Percentiles rank a stretch among this genome's conserved stretches.
These are phyloP conservation scores for Jatropha podagrica DNA, from an alignment of 441 rosid genomes.

Conservation along the genomic window DNA sequence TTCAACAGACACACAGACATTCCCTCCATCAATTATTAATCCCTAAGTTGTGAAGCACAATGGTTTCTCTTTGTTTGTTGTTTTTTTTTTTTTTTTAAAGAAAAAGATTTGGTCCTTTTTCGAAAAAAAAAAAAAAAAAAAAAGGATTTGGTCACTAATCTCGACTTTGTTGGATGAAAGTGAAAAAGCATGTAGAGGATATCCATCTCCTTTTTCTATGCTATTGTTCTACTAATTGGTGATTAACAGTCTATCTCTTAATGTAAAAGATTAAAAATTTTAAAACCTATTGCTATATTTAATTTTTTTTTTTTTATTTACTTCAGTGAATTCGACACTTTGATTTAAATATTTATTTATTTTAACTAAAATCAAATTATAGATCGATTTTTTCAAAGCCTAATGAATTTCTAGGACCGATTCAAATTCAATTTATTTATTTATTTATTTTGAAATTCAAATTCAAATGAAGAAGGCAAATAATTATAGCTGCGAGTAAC, in stretches of 20 bases:
- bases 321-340: too few species aligned
- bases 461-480: background rate
- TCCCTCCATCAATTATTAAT: conserved; percentile 20
- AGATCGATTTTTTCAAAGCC: too few species aligned
- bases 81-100: too few species aligned
- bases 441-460: background rate
- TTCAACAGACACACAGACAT: conserved; percentile 15
- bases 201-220: background rate
- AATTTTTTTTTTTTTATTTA: too few species aligned
- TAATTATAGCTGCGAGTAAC: background rate
- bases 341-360: too few species aligned
- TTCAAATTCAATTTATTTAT: background rate
- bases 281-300: background rate
- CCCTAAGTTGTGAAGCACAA: conserved; percentile 6
- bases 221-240: background rate
- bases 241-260: background rate
- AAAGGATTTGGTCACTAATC: background rate
- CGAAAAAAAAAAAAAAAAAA: too few species aligned
- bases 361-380: too few species aligned
- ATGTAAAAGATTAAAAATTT: background rate
- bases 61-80: background rate
- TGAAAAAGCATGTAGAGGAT: background rate
- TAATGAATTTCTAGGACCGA: background rate
- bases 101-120: background rate
- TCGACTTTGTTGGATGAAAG: background rate